Evolutionary conservation across 169 alveolate species (phyloP).

Genomic region (Cryptosporidium ryanae): DNA sequence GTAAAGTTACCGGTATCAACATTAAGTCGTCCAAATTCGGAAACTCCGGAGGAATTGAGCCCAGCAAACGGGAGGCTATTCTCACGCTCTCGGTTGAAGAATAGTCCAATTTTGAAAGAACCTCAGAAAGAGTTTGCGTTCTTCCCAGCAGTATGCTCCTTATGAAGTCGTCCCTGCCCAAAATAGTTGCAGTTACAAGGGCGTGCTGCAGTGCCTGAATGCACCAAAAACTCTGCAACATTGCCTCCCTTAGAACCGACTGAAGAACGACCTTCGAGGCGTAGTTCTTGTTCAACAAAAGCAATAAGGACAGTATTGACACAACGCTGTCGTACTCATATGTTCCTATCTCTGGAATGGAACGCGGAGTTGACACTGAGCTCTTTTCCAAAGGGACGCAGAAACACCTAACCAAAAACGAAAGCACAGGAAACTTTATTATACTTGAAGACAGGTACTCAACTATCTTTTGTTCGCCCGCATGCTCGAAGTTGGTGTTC

Average conservation of each 20-base stretch:
- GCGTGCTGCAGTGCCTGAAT: constrained; percentile 68
- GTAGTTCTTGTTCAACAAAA: constrained; percentile 26
- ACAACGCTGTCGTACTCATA: constrained; percentile 42
- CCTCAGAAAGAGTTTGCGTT: constrained; percentile 67
- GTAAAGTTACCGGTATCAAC: constrained; percentile 38
- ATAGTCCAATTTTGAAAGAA: constrained; percentile 35
- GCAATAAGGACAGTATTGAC: constrained; percentile 32
- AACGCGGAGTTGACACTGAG: constrained; percentile 54
- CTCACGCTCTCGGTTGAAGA: constrained; percentile 39
- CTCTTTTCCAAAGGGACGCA: constrained; percentile 38
- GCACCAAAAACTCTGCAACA: constrained; percentile 75
- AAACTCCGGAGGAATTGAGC: constrained; percentile 67
- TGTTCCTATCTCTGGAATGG: constrained; percentile 60
- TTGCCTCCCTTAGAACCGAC: constrained; percentile 54
- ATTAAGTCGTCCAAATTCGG: constrained; percentile 68
- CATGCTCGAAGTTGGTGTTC: background rate
- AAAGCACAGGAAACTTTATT: constrained; percentile 13
- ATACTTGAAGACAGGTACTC: constrained; percentile 57
- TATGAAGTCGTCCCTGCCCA: constrained; percentile 52
- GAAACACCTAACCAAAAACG: constrained; percentile 45
- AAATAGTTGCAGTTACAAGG: constrained; percentile 57
- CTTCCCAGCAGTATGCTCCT: constrained; percentile 45
- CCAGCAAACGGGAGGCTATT: constrained; percentile 44
- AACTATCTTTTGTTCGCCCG: constrained; percentile 43
- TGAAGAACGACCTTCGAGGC: constrained; percentile 57